Percentiles rank a stretch among this genome's conserved stretches.
Evolutionary conservation across 139 green algal genomes (phyloP).

Genomic region (Coccomyxa sp.): DNA sequence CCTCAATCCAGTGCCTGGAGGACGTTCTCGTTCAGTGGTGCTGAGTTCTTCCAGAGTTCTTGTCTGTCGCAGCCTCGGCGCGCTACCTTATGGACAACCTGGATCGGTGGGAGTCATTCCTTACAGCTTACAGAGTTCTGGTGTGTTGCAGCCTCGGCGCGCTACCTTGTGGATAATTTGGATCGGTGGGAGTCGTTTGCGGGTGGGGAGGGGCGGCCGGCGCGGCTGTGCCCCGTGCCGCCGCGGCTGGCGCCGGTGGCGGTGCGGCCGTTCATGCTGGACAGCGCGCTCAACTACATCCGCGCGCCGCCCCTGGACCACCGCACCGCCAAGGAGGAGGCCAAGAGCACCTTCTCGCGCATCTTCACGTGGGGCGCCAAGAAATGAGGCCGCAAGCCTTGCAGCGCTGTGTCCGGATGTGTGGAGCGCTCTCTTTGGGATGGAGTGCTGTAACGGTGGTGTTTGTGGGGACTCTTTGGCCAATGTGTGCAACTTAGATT

Average conservation of each 20-base stretch:
- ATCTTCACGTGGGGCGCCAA: slow-evolving; percentile 17
- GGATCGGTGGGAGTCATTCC: slow-evolving; percentile 48
- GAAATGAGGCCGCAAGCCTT: neutral
- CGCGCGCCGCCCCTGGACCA: slow-evolving; percentile 57
- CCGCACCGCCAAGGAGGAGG: slow-evolving; percentile 32
- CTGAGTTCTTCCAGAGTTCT: too few species aligned
- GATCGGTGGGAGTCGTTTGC: slow-evolving; percentile 45
- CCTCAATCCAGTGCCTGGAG: too few species aligned
- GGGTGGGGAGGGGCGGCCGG: slow-evolving; percentile 15
- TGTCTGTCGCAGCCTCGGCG: neutral
- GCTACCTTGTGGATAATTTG: slow-evolving; percentile 55
- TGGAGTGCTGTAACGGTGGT: too few species aligned
- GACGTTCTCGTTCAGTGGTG: too few species aligned
- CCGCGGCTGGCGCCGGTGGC: slow-evolving; percentile 42
- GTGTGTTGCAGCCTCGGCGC: neutral
- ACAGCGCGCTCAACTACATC: slow-evolving; percentile 67
- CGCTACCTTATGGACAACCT: slow-evolving; percentile 55
- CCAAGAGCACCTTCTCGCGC: slow-evolving; percentile 12
- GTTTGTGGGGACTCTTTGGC: too few species aligned
- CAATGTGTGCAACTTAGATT: too few species aligned
- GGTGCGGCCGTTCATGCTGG: slow-evolving; percentile 75
- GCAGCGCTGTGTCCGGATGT: too few species aligned
- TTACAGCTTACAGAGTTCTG: too few species aligned
- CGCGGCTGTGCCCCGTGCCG: slow-evolving; percentile 19
- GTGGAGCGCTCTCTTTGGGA: too few species aligned